Evolutionary conservation across 352 stramenopile genomes (phyloP).

Genomic region (Globisporangium polare): DNA sequence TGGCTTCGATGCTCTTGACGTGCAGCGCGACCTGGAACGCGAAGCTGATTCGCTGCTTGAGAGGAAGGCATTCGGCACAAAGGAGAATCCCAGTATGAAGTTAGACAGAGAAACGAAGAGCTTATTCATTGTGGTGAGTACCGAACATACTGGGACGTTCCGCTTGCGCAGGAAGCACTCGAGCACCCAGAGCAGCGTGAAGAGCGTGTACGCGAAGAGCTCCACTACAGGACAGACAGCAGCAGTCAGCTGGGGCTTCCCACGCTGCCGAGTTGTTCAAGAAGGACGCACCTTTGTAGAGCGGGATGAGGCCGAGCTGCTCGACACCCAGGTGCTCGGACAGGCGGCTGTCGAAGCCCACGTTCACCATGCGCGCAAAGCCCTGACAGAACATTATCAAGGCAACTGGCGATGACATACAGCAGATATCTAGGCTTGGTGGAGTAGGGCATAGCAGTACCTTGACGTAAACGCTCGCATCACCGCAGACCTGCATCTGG

Average conservation of each 20-base stretch:
- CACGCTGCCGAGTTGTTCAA: too few species aligned
- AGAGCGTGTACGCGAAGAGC: conserved; percentile 36
- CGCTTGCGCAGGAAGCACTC: conserved; percentile 38
- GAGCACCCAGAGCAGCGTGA: conserved; percentile 41
- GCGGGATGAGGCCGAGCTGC: conserved; percentile 46
- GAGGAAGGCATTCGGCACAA: too few species aligned
- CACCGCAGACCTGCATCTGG: conserved; percentile 52
- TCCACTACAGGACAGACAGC: conserved; percentile 23
- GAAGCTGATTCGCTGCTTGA: conserved; percentile 44
- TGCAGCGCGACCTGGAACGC: conserved; percentile 48
- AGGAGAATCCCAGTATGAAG: not conserved
- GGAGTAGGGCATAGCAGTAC: conserved; percentile 9
- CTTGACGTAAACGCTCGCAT: conserved; percentile 46
- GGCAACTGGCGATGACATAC: not conserved
- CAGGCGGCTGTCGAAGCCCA: conserved; percentile 41
- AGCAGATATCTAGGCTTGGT: not conserved
- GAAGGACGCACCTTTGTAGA: conserved; percentile 47
- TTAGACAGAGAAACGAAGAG: not conserved
- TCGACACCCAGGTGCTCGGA: conserved; percentile 64
- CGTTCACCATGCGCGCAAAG: conserved; percentile 47
- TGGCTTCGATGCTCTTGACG: conserved; percentile 44
- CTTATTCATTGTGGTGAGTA: not conserved
- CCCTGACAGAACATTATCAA: conserved; percentile 27
- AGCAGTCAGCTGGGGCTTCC: too few species aligned
- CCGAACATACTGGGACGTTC: conserved; percentile 32